Conservation (phyloP, 306 rosid genomes). For the Trifolium subterraneum region DNA sequence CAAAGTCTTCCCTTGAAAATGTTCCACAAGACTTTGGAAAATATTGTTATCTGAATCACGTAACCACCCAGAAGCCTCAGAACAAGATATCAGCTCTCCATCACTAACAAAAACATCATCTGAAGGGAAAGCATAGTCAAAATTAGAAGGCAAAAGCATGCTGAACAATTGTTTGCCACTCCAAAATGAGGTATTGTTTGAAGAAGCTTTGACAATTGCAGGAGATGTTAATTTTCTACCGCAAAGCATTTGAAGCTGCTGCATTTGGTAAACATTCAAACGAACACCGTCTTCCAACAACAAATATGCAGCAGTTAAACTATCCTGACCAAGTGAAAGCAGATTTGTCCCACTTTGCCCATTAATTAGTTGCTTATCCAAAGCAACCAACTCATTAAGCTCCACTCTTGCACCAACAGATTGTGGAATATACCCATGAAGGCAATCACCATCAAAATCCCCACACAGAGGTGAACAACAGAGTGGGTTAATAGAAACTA, state of each 20-base stretch:
- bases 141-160: slow-evolving; percentile 73
- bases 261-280: slow-evolving; percentile 69
- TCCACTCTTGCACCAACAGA: slow-evolving; percentile 78
- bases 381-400: slow-evolving; percentile 79
- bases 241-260: slow-evolving; percentile 80
- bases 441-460: slow-evolving; percentile 98
- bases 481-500: slow-evolving; percentile 77
- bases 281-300: slow-evolving; percentile 64
- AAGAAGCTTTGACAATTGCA: slow-evolving; percentile 67
- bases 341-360: slow-evolving; percentile 90
- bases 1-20: slow-evolving; percentile 54
- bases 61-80: slow-evolving; percentile 80
- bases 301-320: slow-evolving; percentile 85
- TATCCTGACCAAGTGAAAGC: slow-evolving; percentile 88
- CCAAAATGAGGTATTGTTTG: slow-evolving; percentile 58
- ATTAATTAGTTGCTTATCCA: slow-evolving; percentile 78
- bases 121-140: slow-evolving; percentile 63
- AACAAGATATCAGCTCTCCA: slow-evolving; percentile 78
- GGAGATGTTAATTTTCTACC: slow-evolving; percentile 49
- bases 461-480: slow-evolving; percentile 96
- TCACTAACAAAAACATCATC: slow-evolving; percentile 53
- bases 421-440: slow-evolving; percentile 93
- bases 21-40: slow-evolving; percentile 65
- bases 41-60: slow-evolving; percentile 67
- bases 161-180: slow-evolving; percentile 87